A percentile compares a stretch with the other conserved stretches of the same genome.
Evolutionary conservation across 345 rosid genomes (phyloP).

Genomic region (Eucalyptus leucophloia): DNA sequence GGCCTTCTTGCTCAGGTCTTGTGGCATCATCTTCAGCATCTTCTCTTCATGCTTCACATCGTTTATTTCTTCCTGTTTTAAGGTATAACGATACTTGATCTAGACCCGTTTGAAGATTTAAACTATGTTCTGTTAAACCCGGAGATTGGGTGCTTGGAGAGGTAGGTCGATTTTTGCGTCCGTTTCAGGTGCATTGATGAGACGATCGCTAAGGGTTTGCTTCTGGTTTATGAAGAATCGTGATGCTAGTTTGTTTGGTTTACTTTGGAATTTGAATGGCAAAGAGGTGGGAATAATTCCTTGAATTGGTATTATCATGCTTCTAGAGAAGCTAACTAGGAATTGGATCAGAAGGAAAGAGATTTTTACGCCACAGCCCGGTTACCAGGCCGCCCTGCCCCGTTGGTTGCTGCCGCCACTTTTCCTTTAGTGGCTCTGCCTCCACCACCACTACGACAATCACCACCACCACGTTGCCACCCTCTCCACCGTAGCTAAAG

Average conservation of each 20-base stretch:
- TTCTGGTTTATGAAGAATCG: accelerated
- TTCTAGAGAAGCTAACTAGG: not conserved
- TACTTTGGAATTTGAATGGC: not conserved
- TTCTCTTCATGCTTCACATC: not conserved
- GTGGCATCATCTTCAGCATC: not conserved
- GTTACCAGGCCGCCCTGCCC: not conserved
- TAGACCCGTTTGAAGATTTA: not conserved
- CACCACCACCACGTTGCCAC: not conserved
- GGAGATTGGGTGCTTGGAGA: not conserved
- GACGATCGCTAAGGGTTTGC: not conserved
- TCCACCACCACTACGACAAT: not conserved
- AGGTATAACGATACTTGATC: not conserved
- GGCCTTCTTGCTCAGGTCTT: not conserved
- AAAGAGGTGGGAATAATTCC: not conserved
- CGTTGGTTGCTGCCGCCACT: not conserved
- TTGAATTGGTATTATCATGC: not conserved
- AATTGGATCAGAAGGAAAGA: not conserved
- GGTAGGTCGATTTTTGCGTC: not conserved
- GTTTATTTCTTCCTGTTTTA: not conserved
- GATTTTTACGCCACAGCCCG: accelerated
- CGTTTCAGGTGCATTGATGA: not conserved
- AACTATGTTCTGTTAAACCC: not conserved
- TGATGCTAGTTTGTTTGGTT: not conserved
- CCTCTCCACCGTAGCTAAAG: not conserved
- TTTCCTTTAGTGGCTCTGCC: not conserved